Evolutionary conservation across 129 eudicot genomes (phyloP).

Genomic region (Mikania micrantha): DNA sequence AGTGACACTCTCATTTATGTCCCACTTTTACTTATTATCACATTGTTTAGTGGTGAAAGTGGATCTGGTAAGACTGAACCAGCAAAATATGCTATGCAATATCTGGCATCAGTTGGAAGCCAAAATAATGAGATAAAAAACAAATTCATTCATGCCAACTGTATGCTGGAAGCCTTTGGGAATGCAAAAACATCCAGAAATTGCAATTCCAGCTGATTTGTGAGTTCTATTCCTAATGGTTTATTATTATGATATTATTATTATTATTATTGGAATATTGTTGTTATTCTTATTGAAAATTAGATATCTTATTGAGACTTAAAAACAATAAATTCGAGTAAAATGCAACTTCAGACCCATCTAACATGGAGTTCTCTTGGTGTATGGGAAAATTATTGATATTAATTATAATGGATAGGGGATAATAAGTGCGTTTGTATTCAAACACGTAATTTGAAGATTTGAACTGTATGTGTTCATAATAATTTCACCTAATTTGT

Average conservation of each 20-base stretch:
- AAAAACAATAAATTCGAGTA: no score
- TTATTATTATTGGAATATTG: not conserved
- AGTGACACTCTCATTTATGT: no score
- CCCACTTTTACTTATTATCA: not conserved
- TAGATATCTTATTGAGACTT: no score
- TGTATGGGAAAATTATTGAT: no score
- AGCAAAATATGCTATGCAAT: constrained; percentile 82
- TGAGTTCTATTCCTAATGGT: constrained; percentile 24
- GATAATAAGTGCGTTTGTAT: no score
- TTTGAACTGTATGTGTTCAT: no score
- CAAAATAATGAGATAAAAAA: constrained; percentile 51
- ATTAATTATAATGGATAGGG: no score
- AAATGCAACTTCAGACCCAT: no score
- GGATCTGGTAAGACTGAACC: constrained; percentile 99
- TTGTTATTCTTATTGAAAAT: not conserved
- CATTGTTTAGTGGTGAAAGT: constrained; percentile 80
- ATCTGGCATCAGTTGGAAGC: constrained; percentile 72
- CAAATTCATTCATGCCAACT: constrained; percentile 64
- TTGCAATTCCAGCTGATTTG: constrained; percentile 96
- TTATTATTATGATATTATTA: not conserved
- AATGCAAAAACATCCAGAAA: constrained; percentile 83
- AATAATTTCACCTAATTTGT: no score
- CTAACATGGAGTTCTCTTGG: no score
- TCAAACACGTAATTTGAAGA: no score
- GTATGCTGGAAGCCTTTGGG: constrained; percentile 73